Evolutionary conservation across 495 filamentous ascomycete genomes (phyloP).

Genomic region (Aspergillus cavernicola): DNA sequence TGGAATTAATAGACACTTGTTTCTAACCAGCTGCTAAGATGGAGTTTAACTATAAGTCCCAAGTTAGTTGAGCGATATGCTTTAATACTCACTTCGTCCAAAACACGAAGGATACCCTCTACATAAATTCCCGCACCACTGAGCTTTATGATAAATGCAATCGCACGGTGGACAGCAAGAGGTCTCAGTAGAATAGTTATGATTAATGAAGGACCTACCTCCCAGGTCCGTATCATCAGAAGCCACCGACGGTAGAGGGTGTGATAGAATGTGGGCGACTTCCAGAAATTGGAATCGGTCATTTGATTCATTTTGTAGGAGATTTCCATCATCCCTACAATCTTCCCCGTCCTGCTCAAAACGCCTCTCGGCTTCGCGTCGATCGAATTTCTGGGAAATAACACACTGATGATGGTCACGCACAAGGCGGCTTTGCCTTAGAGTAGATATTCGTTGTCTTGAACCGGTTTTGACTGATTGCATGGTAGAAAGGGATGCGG

Average conservation of each 20-base stretch:
- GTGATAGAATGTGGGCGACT: conserved; percentile 22
- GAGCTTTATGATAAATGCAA: conserved; percentile 30
- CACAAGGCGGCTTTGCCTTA: conserved; percentile 1
- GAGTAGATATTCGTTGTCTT: background rate
- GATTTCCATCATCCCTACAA: conserved; percentile 1
- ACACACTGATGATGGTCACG: conserved; percentile 9
- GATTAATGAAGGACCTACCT: no score
- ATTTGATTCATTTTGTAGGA: background rate
- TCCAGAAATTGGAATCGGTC: conserved; percentile 16
- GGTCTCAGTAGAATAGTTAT: conserved; percentile 10
- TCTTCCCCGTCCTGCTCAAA: background rate
- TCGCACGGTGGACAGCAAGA: conserved; percentile 32
- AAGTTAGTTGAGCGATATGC: conserved; percentile 30
- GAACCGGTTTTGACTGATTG: background rate
- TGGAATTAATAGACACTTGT: conserved; percentile 19
- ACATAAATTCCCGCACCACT: conserved; percentile 35
- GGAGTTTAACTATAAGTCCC: conserved; percentile 16
- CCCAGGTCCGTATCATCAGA: conserved; percentile 12
- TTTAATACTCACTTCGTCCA: conserved; percentile 25
- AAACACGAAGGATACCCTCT: conserved; percentile 27
- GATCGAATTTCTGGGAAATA: conserved; percentile 6
- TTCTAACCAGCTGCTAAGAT: conserved; percentile 24
- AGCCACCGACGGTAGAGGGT: conserved; percentile 11
- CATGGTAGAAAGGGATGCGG: background rate
- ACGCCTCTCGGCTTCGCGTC: background rate